These are phyloP conservation scores for Tephrocybe sp. DNA, from an alignment of 768 basidiomycete genomes.

Conservation along the genomic window DNA sequence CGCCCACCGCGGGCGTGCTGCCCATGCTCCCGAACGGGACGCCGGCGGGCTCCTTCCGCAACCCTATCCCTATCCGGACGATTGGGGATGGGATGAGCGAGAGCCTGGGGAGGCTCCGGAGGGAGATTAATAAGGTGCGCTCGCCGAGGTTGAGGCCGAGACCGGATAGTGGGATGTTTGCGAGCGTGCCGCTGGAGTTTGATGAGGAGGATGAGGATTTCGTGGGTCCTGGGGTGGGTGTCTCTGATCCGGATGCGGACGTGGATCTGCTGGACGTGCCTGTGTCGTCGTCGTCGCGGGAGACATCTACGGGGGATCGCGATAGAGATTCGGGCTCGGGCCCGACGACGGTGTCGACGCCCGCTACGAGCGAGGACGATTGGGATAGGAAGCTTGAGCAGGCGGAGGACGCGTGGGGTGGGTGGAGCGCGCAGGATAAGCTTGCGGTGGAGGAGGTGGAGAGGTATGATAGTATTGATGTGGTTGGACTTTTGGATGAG, in stretches of 20 bases:
- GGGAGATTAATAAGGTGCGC: slow-evolving; percentile 55
- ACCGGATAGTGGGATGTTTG: slow-evolving; percentile 24
- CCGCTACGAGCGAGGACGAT: slow-evolving; percentile 36
- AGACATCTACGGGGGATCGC: slow-evolving; percentile 26
- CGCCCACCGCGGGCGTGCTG: slow-evolving; percentile 44
- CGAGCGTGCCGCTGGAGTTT: slow-evolving; percentile 53
- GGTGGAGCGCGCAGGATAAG: slow-evolving; percentile 47
- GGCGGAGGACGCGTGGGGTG: slow-evolving; percentile 31
- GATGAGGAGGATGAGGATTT: slow-evolving; percentile 74
- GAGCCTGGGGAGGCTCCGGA: slow-evolving; percentile 56
- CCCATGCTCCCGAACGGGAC: slow-evolving; percentile 84
- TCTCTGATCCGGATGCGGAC: neutral
- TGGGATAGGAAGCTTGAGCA: slow-evolving; percentile 28
- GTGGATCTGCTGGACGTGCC: slow-evolving; percentile 19
- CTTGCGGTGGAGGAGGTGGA: slow-evolving; percentile 53
- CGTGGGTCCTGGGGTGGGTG: slow-evolving; percentile 11
- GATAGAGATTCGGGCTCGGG: slow-evolving; percentile 28
- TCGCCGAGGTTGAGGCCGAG: slow-evolving; percentile 38
- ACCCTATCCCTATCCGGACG: slow-evolving; percentile 58
- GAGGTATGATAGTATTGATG: slow-evolving; percentile 48
- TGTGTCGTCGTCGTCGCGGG: slow-evolving; percentile 19
- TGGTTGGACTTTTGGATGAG: slow-evolving; percentile 40
- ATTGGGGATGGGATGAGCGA: slow-evolving; percentile 60
- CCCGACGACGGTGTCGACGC: slow-evolving; percentile 35
- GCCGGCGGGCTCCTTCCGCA: slow-evolving; percentile 39